Evolutionary conservation across 2,329 filamentous ascomycete genomes (phyloP).

Genomic region (Fusarium globosum): DNA sequence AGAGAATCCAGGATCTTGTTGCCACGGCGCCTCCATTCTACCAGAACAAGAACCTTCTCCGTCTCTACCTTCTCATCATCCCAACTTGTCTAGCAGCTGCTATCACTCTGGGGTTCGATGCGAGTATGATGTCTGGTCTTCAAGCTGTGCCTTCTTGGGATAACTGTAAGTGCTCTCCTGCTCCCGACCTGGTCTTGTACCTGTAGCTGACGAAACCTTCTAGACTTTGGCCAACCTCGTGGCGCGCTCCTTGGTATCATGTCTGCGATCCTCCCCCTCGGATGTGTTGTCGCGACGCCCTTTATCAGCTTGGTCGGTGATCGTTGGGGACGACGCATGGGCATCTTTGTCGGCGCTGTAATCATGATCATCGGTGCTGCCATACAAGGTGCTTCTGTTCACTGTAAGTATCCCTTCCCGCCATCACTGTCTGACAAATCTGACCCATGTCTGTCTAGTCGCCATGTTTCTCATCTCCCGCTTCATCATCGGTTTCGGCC

Average conservation of each 20-base stretch:
- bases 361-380: background rate
- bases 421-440: rapidly evolving
- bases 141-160: constrained; percentile 36
- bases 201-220: background rate
- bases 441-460: constrained; percentile 38
- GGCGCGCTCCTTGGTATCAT: constrained; percentile 8
- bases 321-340: constrained; percentile 3
- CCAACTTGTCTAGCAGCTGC: constrained; percentile 23
- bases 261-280: constrained; percentile 9
- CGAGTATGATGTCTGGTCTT: constrained; percentile 52
- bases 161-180: constrained; percentile 1
- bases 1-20: background rate
- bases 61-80: constrained; percentile 24
- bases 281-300: background rate
- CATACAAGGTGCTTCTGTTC: background rate
- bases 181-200: no score
- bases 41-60: constrained; percentile 6
- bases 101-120: constrained; percentile 53
- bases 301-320: constrained; percentile 15
- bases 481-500: constrained; percentile 64
- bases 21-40: constrained; percentile 12
- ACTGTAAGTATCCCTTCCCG: background rate
- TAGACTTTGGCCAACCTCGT: constrained; percentile 45
- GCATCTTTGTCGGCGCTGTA: background rate
- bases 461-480: constrained; percentile 65